phyloP scores from a whole-genome alignment of 148 eudicot species.

The Persicaria maculosa region DNA sequence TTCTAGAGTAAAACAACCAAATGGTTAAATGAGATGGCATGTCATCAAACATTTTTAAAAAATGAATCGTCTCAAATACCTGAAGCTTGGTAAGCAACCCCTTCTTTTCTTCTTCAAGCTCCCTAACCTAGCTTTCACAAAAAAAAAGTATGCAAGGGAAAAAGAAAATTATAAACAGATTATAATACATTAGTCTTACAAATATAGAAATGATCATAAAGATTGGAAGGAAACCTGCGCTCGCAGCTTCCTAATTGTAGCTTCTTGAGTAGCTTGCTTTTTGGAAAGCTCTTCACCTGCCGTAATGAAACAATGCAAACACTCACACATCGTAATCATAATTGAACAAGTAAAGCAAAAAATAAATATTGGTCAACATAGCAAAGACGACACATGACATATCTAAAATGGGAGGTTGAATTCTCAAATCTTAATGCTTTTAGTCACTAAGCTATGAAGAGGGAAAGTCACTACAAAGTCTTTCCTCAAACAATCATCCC shows the following conservation, averaged over 20 bases:
- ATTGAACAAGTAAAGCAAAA: not conserved
- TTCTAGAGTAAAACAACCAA: not conserved
- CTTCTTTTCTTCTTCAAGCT: slow-evolving; percentile 99
- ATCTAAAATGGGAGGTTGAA: not conserved
- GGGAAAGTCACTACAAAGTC: not conserved
- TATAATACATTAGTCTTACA: slow-evolving; percentile 9
- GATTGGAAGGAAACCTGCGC: slow-evolving; percentile 60
- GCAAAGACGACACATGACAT: not conserved
- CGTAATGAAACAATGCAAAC: slow-evolving; percentile 17
- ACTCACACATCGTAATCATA: not conserved
- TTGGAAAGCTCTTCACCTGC: slow-evolving; percentile 99
- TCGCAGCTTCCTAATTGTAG: slow-evolving; percentile 82
- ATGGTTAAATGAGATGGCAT: not conserved
- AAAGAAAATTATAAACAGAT: slow-evolving; percentile 13
- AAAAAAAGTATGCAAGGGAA: slow-evolving; percentile 19
- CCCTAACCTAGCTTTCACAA: slow-evolving; percentile 80
- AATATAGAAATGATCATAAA: slow-evolving; percentile 2
- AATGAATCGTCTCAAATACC: slow-evolving; percentile 32
- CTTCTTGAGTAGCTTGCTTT: slow-evolving; percentile 98
- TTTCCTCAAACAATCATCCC: not conserved
- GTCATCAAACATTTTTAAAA: not conserved
- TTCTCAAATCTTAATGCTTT: not conserved
- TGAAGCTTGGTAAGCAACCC: slow-evolving; percentile 73
- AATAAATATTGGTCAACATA: not conserved
- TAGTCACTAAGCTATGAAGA: not conserved